phyloP scores from a whole-genome alignment of 2,329 filamentous ascomycete genomes.

The Alternaria tenuissima region DNA sequence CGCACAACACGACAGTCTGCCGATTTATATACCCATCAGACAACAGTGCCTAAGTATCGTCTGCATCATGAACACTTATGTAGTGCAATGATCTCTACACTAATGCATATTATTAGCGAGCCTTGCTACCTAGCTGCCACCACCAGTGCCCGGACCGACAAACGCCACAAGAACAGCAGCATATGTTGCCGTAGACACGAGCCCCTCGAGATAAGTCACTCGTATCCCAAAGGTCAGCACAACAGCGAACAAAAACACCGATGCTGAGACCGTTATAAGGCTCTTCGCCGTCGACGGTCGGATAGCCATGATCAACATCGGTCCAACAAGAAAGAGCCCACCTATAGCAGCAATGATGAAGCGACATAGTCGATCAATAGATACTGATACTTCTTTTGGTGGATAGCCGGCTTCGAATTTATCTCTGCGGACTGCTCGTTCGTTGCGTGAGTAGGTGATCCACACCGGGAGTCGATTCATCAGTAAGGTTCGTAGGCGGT shows the following conservation, averaged over 20 bases:
- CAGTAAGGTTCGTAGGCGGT: not conserved
- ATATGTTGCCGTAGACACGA: not conserved
- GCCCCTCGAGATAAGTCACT: not conserved
- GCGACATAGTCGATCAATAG: not conserved
- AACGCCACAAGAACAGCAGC: not conserved
- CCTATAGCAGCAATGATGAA: not conserved
- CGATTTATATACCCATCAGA: too few relatives aligned
- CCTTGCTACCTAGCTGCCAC: too few relatives aligned
- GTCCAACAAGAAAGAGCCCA: not conserved
- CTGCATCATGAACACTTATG: too few relatives aligned
- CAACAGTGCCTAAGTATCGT: too few relatives aligned
- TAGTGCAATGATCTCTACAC: too few relatives aligned
- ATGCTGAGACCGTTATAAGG: accelerated
- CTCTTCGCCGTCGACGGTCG: not conserved
- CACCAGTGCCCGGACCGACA: too few relatives aligned
- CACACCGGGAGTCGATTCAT: not conserved
- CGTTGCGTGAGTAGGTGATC: not conserved
- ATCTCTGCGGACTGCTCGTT: not conserved
- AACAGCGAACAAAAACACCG: not conserved
- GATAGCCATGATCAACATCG: not conserved
- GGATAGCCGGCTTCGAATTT: not conserved
- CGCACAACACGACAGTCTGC: too few relatives aligned
- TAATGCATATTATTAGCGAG: too few relatives aligned
- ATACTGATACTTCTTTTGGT: not conserved
- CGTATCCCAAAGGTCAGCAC: not conserved